phyloP scores from a whole-genome alignment of 306 rosid species.

The Ormosia emarginata region DNA sequence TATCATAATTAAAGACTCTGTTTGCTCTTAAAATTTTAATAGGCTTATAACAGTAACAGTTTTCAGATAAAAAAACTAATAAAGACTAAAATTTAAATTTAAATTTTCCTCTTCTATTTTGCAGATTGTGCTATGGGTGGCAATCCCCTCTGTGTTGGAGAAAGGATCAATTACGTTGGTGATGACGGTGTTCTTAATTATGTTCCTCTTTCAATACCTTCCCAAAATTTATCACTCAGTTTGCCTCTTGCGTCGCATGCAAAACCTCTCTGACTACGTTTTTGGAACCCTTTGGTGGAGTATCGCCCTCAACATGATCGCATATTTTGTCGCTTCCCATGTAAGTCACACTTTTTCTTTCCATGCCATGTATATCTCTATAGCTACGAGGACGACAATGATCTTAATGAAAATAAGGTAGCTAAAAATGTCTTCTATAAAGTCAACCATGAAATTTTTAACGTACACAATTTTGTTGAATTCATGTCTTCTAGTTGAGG shows the following conservation, averaged over 20 bases:
- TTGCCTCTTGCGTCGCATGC: constrained; percentile 80
- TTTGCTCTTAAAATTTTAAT: not conserved
- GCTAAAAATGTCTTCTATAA: not conserved
- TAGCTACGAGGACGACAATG: not conserved
- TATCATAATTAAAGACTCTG: not conserved
- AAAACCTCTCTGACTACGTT: constrained; percentile 71
- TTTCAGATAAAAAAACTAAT: not conserved
- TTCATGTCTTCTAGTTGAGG: not conserved
- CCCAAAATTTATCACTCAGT: constrained; percentile 86
- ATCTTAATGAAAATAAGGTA: not conserved
- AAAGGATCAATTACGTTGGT: constrained; percentile 57
- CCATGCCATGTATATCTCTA: not conserved
- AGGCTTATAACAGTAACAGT: not conserved
- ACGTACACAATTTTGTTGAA: not conserved
- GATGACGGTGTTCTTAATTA: constrained; percentile 72
- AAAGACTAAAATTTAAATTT: not conserved
- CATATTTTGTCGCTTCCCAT: constrained; percentile 93
- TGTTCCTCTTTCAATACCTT: constrained; percentile 78
- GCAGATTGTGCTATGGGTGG: constrained; percentile 83
- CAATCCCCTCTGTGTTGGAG: constrained; percentile 58
- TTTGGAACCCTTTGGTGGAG: constrained; percentile 99
- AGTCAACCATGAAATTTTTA: not conserved
- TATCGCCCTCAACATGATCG: constrained; percentile 86
- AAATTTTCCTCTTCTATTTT: not conserved
- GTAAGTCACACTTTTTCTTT: constrained; percentile 42